Base-by-base conservation (phyloP, 2,329 filamentous ascomycete species). In the Penicillium sp. region DNA sequence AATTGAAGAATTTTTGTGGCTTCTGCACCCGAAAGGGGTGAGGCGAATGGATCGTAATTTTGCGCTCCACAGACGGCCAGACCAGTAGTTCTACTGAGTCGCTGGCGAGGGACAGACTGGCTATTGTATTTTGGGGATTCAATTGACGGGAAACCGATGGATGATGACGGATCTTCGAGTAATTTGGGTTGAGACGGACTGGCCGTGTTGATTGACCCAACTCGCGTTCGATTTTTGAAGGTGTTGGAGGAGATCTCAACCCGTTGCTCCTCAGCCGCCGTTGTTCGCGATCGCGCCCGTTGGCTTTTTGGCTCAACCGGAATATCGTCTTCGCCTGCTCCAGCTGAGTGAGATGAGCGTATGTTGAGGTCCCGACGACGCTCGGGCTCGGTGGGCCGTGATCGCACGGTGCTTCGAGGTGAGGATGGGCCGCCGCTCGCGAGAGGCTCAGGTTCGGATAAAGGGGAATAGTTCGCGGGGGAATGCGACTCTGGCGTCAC, bases 71-170 rank as follows among this genome's bases (percentile, higher is more conserved):
- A 63, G n/a, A 67, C 58, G 23, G 64, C 43, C 40, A 68, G 55
- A 26, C 58, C 59, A 27, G 69, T 66, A 16, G 67, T 63, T 47
- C 68, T 76, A 51, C 67, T 69, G 32, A 67, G 53, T 53, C 71
- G 68, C 50, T 71, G 70, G 14, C 73, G 71, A 51, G 61, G 58
- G 47, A 68, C 61, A 19, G 64, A 57, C 45, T 71, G 70, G 32
- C 66, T 67, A 43, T 68, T 55, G 40, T 71, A 71, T 19, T 68
- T 70, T 34, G 74, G 71, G 18, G 75, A 72, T 47, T 76, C 74
- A 35, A 79, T 76, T 11, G 78, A 79, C 16, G 77, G 78, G 55
- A 74, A 79, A 2, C 78, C 77, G 55, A 80, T 79, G 16, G 77
- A 79, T 30, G 65, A 58, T 32, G 70, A 61, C 13, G 67, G 64